phyloP scores from a whole-genome alignment of 805 yeast genomes.

The Jamesozyma gamospora region DNA sequence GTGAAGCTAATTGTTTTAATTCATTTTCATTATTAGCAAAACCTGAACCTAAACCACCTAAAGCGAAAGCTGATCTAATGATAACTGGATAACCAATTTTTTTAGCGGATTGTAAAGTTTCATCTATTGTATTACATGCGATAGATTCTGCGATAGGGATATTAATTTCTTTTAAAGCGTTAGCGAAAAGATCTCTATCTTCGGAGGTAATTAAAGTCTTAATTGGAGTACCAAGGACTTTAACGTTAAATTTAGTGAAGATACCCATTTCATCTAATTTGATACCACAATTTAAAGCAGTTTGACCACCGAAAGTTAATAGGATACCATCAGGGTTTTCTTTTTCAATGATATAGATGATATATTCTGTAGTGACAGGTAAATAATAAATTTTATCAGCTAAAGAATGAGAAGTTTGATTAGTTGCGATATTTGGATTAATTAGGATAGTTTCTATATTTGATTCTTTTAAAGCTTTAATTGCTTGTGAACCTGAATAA shows the following conservation, averaged over 20 bases:
- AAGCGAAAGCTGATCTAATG: conserved; percentile 93
- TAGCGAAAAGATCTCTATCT: conserved; percentile 92
- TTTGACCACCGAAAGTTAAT: conserved; percentile 97
- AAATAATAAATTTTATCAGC: conserved; percentile 93
- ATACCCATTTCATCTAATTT: conserved; percentile 91
- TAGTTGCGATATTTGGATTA: conserved; percentile 94
- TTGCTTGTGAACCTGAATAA: conserved; percentile 95
- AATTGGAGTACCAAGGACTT: conserved; percentile 96
- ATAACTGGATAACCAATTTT: conserved; percentile 89
- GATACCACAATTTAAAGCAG: conserved; percentile 93
- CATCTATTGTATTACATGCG: conserved; percentile 90
- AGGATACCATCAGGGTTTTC: conserved; percentile 95
- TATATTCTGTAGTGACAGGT: conserved; percentile 95
- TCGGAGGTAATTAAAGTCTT: conserved; percentile 92
- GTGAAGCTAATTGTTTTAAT: conserved; percentile 77
- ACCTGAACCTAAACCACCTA: conserved; percentile 97
- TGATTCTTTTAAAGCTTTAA: conserved; percentile 88
- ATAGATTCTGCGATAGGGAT: conserved; percentile 95
- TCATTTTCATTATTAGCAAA: conserved; percentile 81
- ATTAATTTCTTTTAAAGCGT: conserved; percentile 87
- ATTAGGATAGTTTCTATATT: conserved; percentile 75
- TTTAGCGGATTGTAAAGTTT: conserved; percentile 84
- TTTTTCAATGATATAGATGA: conserved; percentile 87
- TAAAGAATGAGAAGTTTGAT: conserved; percentile 88
- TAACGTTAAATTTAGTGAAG: conserved; percentile 79